Conservation (phyloP, 176 grass and related monocot genomes). For the Oryza meridionalis region DNA sequence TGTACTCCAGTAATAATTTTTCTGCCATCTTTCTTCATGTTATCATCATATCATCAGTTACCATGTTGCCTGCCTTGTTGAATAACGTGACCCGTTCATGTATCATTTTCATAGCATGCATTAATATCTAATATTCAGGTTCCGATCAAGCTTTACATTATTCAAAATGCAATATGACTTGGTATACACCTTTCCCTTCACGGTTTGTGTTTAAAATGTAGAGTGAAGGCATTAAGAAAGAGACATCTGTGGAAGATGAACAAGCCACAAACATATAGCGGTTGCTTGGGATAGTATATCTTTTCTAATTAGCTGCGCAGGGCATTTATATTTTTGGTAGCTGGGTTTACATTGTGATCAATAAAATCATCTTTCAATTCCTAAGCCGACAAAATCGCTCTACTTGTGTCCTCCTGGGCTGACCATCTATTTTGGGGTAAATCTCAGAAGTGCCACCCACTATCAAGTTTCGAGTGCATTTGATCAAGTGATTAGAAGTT, state of each 20-base stretch:
- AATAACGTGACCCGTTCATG: slow-evolving; percentile 14
- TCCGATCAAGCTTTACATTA: neutral
- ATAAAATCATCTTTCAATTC: neutral
- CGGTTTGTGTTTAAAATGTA: neutral
- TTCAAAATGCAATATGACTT: neutral
- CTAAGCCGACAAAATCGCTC: neutral
- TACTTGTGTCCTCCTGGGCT: neutral
- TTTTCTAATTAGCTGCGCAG: neutral
- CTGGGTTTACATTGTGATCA: slow-evolving; percentile 8
- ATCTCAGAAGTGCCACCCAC: neutral
- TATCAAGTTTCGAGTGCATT: slow-evolving; percentile 33
- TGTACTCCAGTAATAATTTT: neutral
- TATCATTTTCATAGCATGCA: slow-evolving; percentile 7
- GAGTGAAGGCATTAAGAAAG: neutral
- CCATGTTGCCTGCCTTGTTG: neutral
- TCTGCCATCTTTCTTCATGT: neutral
- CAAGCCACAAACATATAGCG: neutral
- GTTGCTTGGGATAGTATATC: neutral
- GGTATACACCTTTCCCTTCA: neutral
- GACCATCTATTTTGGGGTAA: neutral
- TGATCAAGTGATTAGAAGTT: slow-evolving; percentile 1
- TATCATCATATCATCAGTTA: neutral
- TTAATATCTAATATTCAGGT: slow-evolving; percentile 30
- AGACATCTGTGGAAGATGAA: slow-evolving; percentile 20
- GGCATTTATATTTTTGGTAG: neutral